Evolutionary conservation across 306 rosid species (phyloP).

Genomic region (Astragalus glycyphyllos): DNA sequence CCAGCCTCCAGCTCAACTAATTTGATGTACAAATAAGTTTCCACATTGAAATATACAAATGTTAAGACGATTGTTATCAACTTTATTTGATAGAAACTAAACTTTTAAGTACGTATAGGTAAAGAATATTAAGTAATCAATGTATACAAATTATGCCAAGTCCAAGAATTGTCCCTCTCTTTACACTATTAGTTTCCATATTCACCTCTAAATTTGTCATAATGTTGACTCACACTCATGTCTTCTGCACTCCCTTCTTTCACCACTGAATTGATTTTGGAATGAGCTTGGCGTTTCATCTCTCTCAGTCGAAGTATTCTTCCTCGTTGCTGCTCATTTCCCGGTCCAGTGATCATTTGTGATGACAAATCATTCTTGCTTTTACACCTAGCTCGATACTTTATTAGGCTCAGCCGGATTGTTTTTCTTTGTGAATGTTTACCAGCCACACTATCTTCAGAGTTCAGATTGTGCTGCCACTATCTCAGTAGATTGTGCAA

Average conservation of each 20-base stretch:
- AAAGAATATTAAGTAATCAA: no score
- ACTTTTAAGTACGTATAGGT: no score
- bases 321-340: slow-evolving; percentile 18
- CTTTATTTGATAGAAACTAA: no score
- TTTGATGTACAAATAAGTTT: no score
- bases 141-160: slow-evolving; percentile 3
- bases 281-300: slow-evolving; percentile 49
- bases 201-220: slow-evolving; percentile 33
- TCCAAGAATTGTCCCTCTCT: slow-evolving; percentile 25
- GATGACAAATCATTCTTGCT: slow-evolving; percentile 23
- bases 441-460: slow-evolving; percentile 16
- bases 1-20: no score
- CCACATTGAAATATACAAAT: no score
- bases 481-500: slow-evolving; percentile 47
- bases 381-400: slow-evolving; percentile 43
- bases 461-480: slow-evolving; percentile 35
- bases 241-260: slow-evolving; percentile 14
- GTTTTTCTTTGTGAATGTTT: slow-evolving; percentile 29
- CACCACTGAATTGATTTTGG: slow-evolving; percentile 21
- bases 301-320: slow-evolving; percentile 39
- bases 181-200: slow-evolving; percentile 17
- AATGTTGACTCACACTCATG: slow-evolving; percentile 19
- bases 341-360: not conserved
- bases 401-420: slow-evolving; percentile 43
- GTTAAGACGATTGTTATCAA: no score